Evolutionary conservation across 2,329 filamentous ascomycete species (phyloP).

Genomic region (Davidsoniella neocaledoniae): DNA sequence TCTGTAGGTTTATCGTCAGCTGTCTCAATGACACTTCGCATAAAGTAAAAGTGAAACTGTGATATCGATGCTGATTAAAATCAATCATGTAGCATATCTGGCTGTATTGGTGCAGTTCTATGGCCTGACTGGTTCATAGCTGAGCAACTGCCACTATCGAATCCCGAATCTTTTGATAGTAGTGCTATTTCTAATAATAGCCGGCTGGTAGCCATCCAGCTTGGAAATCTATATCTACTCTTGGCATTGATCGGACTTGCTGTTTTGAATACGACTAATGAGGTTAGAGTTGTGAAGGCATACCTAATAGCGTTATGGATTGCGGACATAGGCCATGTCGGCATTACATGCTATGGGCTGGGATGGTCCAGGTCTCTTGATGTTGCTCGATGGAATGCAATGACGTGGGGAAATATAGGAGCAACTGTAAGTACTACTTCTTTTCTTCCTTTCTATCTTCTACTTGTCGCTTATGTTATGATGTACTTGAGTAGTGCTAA

Average conservation of each 20-base stretch:
- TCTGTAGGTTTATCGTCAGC: slow-evolving; percentile 30
- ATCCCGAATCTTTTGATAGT: too few relatives aligned
- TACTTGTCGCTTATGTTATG: background rate
- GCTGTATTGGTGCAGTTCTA: slow-evolving; percentile 38
- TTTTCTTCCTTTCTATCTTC: background rate
- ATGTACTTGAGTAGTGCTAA: background rate
- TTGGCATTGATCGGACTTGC: slow-evolving; percentile 47
- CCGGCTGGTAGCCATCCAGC: slow-evolving; percentile 45
- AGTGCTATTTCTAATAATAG: slow-evolving; percentile 15
- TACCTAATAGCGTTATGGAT: slow-evolving; percentile 50
- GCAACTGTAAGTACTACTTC: slow-evolving; percentile 33
- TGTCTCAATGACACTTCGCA: too few relatives aligned
- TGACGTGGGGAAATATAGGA: slow-evolving; percentile 59
- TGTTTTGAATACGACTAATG: slow-evolving; percentile 17
- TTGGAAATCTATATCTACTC: slow-evolving; percentile 54
- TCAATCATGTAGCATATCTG: slow-evolving; percentile 32
- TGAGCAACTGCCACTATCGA: slow-evolving; percentile 35
- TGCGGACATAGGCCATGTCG: slow-evolving; percentile 52
- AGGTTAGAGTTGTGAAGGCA: slow-evolving; percentile 47
- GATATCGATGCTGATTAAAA: too few relatives aligned
- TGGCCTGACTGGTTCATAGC: slow-evolving; percentile 45
- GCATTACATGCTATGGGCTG: slow-evolving; percentile 40
- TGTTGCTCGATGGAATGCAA: slow-evolving; percentile 45
- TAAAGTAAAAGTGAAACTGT: too few relatives aligned
- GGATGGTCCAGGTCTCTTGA: slow-evolving; percentile 37